Evolutionary conservation across 23 red algal species (phyloP), one percentile per base, ranked within the genome.

Genomic region (Gracilaria domingensis): DNA sequence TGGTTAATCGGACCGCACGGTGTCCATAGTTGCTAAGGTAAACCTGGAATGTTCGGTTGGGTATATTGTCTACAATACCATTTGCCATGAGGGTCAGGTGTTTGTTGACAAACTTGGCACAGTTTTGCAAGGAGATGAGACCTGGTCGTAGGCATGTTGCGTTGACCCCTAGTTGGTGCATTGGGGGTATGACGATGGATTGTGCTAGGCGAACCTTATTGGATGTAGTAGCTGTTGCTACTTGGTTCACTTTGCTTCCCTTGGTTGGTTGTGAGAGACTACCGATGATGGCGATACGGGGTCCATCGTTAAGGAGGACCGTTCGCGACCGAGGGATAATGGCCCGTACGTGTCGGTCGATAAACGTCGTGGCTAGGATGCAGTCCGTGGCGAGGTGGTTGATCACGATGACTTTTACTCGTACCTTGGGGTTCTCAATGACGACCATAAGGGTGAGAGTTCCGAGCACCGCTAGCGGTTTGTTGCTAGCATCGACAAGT

Each of bases 401-500:
- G 18, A 53, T 23, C 0, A 82, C 25, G 11, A 82, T 56, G 25
- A 82, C 59, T 21, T 25, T 48, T 18, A 59, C 78, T 9, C 0
- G 45, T 37, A 61, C 23, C 49, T 82, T 82, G 12, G 60, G 50
- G n/a, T 55, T 34, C 18, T 0, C 17, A 50, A 82, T 20, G 24
- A 56, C 12, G 16, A 59, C 78, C 21, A 47, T 45, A n/a, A 85
- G 61, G 56, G 8, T 37, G 20, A 53, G 17, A 14, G 3, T 39
- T 13, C 81, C 57, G 23, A 18, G 59, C 25, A 23, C 29, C 24
- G 9, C n/a, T 1, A 58, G 35, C 0, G 53, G 54, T 58, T n/a
- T 28, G 51, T 82, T 82, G 49, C 30, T 60, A 36, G 78, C 78
- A 82, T 82, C 50, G 8, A 82, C 32, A 1, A 56, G 50, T 51